Conservation (phyloP, 805 yeast species). For the Scheffersomyces coipomensis region DNA sequence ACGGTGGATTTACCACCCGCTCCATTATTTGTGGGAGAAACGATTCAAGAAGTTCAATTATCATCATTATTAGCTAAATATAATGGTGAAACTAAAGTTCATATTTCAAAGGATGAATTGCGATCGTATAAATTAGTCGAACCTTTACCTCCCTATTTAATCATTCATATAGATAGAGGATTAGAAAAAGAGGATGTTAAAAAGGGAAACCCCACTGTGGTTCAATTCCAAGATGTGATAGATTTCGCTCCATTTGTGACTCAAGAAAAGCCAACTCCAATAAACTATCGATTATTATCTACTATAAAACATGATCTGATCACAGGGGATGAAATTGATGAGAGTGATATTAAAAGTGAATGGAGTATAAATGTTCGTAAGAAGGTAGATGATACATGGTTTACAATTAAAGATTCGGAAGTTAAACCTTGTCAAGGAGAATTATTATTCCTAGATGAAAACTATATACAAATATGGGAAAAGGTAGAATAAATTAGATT, state of each 20-base stretch:
- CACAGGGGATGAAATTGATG: conserved; percentile 13
- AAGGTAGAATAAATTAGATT: conserved; percentile 8
- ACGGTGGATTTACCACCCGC: conserved; percentile 65
- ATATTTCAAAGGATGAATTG: conserved; percentile 30
- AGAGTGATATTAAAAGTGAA: conserved; percentile 13
- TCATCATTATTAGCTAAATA: conserved; percentile 33
- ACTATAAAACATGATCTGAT: conserved; percentile 13
- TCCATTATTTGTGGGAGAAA: conserved; percentile 16
- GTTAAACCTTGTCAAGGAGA: conserved; percentile 52
- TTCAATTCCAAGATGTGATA: conserved; percentile 51
- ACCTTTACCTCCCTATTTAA: conserved; percentile 51
- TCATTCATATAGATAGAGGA: conserved; percentile 56
- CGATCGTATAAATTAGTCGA: conserved; percentile 36
- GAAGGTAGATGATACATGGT: conserved; percentile 46
- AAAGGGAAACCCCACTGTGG: conserved; percentile 48
- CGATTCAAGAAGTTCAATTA: conserved; percentile 5
- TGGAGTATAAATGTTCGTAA: conserved; percentile 14
- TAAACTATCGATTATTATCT: conserved; percentile 34
- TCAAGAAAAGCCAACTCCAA: conserved; percentile 8
- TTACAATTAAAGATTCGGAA: conserved; percentile 52
- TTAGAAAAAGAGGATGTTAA: conserved; percentile 9
- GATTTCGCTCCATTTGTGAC: conserved; percentile 32
- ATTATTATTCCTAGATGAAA: conserved; percentile 59
- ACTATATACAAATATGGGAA: conserved; percentile 70
- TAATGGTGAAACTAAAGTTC: conserved; percentile 26